Conservation (phyloP, 2,329 filamentous ascomycete species). For the Nothopassalora personata region DNA sequence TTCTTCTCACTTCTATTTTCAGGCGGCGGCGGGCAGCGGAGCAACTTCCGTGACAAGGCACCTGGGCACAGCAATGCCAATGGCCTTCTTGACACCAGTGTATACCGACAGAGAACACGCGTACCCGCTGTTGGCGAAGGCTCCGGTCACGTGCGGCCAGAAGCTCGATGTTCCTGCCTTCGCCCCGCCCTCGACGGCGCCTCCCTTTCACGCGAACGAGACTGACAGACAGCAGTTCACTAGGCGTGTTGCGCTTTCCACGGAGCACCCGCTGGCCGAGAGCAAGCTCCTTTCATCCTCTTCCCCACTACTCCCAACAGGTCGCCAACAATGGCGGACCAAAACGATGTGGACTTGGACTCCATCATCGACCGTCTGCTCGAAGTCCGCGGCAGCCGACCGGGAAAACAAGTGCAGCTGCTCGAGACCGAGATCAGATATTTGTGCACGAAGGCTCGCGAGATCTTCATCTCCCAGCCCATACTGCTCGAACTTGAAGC, state of each 20-base stretch:
- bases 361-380: conserved; percentile 98
- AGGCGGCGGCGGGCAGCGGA: background rate
- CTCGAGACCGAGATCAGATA: conserved; percentile 93
- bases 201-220: background rate
- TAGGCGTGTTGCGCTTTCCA: conserved; percentile 11
- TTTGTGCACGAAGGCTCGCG: conserved; percentile 95
- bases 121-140: background rate
- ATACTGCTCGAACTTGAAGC: conserved; percentile 96
- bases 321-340: conserved; percentile 59
- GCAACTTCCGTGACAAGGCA: background rate
- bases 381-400: conserved; percentile 94
- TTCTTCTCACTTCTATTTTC: background rate
- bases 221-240: conserved; percentile 18
- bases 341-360: conserved; percentile 93
- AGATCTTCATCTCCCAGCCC: conserved; percentile 99
- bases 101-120: background rate
- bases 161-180: background rate
- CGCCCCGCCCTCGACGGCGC: background rate
- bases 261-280: conserved; percentile 17
- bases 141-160: conserved; percentile 13
- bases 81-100: background rate
- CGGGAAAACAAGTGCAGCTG: conserved; percentile 97
- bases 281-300: conserved; percentile 15
- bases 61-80: background rate
- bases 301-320: conserved; percentile 6